Evolutionary conservation across 2,329 filamentous ascomycete species (phyloP), one percentile per base, ranked within the genome.

Genomic region (Ceratocystis albifundus): DNA sequence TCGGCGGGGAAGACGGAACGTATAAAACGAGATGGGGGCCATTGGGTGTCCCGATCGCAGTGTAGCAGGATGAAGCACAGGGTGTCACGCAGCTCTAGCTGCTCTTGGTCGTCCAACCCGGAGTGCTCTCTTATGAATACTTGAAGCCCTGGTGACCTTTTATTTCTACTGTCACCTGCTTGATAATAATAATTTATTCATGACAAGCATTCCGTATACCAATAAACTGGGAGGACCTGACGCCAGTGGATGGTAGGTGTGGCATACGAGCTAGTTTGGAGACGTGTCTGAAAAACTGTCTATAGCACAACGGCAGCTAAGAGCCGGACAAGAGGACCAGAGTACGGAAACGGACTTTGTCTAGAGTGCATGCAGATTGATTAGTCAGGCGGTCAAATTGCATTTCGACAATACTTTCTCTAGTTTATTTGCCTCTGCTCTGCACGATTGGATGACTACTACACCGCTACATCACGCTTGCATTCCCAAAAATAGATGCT

Each of bases 51-150:
- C 48, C 20, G 48, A 20, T 22, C 48, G 20, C 48, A 8, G 8
- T 50, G 48, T 50, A 50, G 48, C 48, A 50, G 48, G 17, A 50
- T 50, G 17, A 50, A 50, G 48, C 48, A 50, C 48, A 50, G 48
- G 12, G 48, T 50, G 8, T 50, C 22, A 20, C n/a, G 48, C 7
- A 22, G 48, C 22, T 50, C 48, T 10, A 50, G 48, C 48, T 50
- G 48, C 17, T 50, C 22, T 50, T 50, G 22, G 48, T 22, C 48
- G 3, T 50, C 17, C 22, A 20, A 3, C n/a, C 17, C 48, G 10
- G 22, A 50, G 20, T 1, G 20, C 10, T 50, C 22, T 10, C 48
- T 22, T 25, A 20, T 50, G 48, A 7, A 25, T 22, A n/a, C 22
- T 50, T 50, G 1, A 12, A 22, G 17, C 20, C 22, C 22, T 25